Base-by-base conservation (phyloP, 2,329 filamentous ascomycete species). In the Fusarium nematophilum region DNA sequence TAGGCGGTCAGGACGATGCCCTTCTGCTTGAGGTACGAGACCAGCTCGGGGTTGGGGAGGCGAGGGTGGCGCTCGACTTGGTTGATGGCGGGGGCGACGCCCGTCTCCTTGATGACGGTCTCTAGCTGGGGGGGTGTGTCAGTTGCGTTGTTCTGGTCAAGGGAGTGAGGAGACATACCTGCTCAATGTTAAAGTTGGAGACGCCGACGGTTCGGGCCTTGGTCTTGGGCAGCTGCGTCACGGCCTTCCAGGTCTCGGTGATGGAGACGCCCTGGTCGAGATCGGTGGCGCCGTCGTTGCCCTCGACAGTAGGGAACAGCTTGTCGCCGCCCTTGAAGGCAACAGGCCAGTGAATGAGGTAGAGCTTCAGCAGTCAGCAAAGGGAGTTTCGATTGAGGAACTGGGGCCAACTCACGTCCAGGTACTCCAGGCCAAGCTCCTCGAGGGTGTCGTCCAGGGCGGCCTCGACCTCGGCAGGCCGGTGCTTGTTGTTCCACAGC, bases 41-140 rank as follows among this genome's bases (percentile, higher is more conserved):
- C 74, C 30, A 90, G 81, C 25, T 81, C 79, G 44, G 81, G 82
- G 55, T 77, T 72, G 63, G 84, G 84, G 72, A 86, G 80, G 71
- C 86, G 86, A 33, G 87, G 87, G 77, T 90, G 87, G 29, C 88
- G 83, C 75, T 90, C 88, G 70, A 89, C 76, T 75, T 91, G 88
- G 82, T 90, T 90, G 62, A 86, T 86, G 40, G 86, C 87, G 52
- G 79, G 79, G 69, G 78, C 71, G 75, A 84, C 84, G 68, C 85
- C 84, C 65, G 82, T 84, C 52, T 78, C 85, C 31, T 81, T 78
- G 72, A 86, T 81, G 66, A 88, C 70, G 43, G 79, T 77, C 68
- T 88, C 79, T 66, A 88, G 74, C 76, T 73, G n/a, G 3, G 13
- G 14, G 9, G 3, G 18, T 42, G 17, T 18, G 54, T 62, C 30